Percentiles rank a stretch among this genome's conserved stretches.
These are phyloP conservation scores for Cordyceps fumosorosea DNA, from an alignment of 2,329 filamentous ascomycete species.

Conservation along the genomic window DNA sequence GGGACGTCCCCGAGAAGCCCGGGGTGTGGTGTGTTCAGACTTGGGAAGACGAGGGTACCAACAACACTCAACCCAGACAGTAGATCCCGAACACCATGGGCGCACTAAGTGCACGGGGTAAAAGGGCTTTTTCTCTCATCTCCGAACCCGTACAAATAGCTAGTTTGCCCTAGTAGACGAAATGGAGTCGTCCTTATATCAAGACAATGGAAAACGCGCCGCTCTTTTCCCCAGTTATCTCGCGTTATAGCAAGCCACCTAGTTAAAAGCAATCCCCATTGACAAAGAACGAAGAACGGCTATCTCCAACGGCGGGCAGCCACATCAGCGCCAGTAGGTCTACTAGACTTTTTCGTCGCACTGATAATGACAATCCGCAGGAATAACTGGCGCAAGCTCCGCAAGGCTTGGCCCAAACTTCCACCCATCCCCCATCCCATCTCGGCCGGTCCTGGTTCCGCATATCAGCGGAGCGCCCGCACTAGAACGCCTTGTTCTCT, in stretches of 20 bases:
- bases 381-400: not conserved
- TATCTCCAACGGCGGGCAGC: not conserved
- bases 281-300: too few species aligned
- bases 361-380: not conserved
- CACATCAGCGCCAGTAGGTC: not conserved
- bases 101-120: not conserved
- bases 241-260: too few species aligned
- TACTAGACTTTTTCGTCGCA: not conserved
- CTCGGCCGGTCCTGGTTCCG: slow-evolving; percentile 7
- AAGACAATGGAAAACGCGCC: too few species aligned
- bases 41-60: not conserved
- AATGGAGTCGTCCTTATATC: too few species aligned
- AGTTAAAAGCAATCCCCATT: too few species aligned
- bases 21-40: not conserved
- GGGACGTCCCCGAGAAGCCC: not conserved
- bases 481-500: not conserved
- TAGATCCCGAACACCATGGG: not conserved
- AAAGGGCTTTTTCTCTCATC: too few species aligned
- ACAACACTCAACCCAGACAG: not conserved
- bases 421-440: not conserved
- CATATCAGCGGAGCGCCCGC: slow-evolving; percentile 1
- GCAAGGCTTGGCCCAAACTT: not conserved
- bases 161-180: too few species aligned
- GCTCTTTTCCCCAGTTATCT: too few species aligned
- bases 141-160: too few species aligned